Evolutionary conservation across 2,329 filamentous ascomycete species (phyloP), one percentile per base, ranked within the genome.

Genomic region (Claviceps sp.): DNA sequence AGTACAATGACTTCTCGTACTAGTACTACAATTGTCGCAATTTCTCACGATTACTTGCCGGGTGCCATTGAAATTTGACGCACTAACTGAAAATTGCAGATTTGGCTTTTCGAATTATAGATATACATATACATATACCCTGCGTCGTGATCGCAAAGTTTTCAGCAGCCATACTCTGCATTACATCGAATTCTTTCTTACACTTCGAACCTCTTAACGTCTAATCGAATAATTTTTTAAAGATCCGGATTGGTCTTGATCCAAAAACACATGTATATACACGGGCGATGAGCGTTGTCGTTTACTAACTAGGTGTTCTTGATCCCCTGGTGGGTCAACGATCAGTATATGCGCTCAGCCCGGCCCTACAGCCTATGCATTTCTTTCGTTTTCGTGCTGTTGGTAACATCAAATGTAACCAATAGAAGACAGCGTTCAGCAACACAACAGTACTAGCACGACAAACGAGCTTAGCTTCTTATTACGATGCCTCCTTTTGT

Each of bases 41-140:
- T 34, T 45, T 9, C 43, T 8, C 6, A 20, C 14, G 6, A 26
- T 22, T 4, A 7, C 8, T 22, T 22, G 9, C 20, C 13, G 18
- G 18, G 18, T 9, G 9, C 41, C 3, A 14, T 42, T 18, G 6
- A 48, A 13, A 11, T 5, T 48, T 14, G 11, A 34, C 11, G 30
- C n/a, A 24, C 60, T 67, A 59, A 71, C 58, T 44, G 34, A n/a
- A 24, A 11, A 46, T n/a, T 46, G 7, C 58, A 76, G 73, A 69
- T 76, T 63, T 76, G 72, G 73, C 67, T 75, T 58, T 66, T 72
- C 61, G 64, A 68, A 51, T 55, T 60, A 59, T 68, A 67, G 60
- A 62, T 48, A 26, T 61, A 63, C 61, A 63, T 36, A 36, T 41
- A 24, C 47, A n/a, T 42, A n/a, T 30, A 13, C 38, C 26, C 61